These are phyloP conservation scores for Pseudohyphozyma bogoriensis DNA, from an alignment of 768 basidiomycete species.

Conservation along the genomic window DNA sequence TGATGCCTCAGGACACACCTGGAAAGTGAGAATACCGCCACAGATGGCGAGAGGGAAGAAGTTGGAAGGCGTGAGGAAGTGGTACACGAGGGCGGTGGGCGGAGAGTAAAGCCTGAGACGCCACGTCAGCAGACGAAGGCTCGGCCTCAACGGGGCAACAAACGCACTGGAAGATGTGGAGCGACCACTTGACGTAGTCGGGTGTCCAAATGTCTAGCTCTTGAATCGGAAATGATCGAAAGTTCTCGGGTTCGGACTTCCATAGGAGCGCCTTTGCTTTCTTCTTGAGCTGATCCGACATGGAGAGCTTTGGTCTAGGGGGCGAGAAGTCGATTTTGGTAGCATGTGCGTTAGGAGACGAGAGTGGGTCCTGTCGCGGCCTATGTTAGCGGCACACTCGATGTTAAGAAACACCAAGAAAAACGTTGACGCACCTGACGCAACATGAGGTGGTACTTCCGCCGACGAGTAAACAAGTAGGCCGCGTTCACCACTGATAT, in stretches of 20 bases:
- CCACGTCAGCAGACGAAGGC: background rate
- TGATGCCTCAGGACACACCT: slow-evolving; percentile 12
- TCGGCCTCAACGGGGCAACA: background rate
- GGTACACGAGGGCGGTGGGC: slow-evolving; percentile 27
- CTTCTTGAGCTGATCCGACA: background rate
- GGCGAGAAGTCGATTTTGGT: slow-evolving; percentile 17
- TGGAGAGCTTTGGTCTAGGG: background rate
- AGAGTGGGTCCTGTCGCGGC: slow-evolving; percentile 18
- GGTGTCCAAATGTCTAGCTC: slow-evolving; percentile 30
- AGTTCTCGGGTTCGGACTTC: background rate
- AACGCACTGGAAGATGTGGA: slow-evolving; percentile 25
- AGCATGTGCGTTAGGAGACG: slow-evolving; percentile 23
- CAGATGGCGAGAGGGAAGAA: slow-evolving; percentile 17
- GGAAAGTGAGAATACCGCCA: slow-evolving; percentile 6
- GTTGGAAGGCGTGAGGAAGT: slow-evolving; percentile 23
- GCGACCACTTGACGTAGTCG: slow-evolving; percentile 21
- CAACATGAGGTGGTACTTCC: slow-evolving; percentile 25
- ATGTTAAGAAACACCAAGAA: too few relatives aligned
- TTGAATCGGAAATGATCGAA: slow-evolving; percentile 19
- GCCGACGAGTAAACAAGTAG: slow-evolving; percentile 14
- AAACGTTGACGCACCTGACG: slow-evolving; percentile 10
- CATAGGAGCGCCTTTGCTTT: background rate
- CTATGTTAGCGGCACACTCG: background rate
- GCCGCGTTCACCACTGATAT: slow-evolving; percentile 16
- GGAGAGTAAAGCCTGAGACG: slow-evolving; percentile 25